Conservation (phyloP, 2,329 filamentous ascomycete genomes). For the Aplosporella prunicola region DNA sequence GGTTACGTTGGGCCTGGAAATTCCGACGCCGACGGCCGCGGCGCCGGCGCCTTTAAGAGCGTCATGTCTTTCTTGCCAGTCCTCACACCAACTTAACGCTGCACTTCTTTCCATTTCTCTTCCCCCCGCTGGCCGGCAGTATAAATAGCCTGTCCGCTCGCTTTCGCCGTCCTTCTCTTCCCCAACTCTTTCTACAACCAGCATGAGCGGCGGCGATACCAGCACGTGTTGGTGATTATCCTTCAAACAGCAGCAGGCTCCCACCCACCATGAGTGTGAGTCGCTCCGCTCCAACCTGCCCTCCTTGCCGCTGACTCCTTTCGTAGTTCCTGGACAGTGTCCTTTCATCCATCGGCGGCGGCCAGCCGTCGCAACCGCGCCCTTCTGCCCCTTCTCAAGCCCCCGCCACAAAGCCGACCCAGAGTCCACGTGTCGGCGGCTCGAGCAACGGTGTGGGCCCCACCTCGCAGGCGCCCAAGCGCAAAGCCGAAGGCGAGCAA, state of each 20-base stretch:
- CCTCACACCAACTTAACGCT: background rate
- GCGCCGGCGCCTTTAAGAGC: conserved; percentile 10
- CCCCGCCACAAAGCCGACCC: conserved; percentile 8
- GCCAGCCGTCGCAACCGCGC: conserved; percentile 13
- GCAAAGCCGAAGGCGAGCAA: conserved; percentile 30
- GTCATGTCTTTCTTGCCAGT: conserved; percentile 7
- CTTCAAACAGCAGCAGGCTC: conserved; percentile 6
- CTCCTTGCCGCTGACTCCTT: conserved; percentile 1
- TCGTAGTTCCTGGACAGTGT: conserved; percentile 25
- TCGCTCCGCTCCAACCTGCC: conserved; percentile 6
- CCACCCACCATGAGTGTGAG: conserved; percentile 29
- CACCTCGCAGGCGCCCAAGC: conserved; percentile 29
- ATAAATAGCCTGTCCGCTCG: background rate
- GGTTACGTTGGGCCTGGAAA: conserved; percentile 4
- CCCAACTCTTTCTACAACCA: too few species aligned
- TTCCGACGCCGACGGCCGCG: conserved; percentile 9
- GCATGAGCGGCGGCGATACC: conserved; percentile 7
- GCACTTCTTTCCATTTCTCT: background rate
- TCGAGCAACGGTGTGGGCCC: conserved; percentile 19
- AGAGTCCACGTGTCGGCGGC: conserved; percentile 7
- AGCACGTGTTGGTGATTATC: conserved; percentile 9
- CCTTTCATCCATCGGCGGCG: conserved; percentile 26
- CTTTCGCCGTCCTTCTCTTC: background rate
- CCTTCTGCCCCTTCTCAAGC: conserved; percentile 16
- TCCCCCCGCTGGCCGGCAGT: background rate